phyloP scores from a whole-genome alignment of 805 yeast species.

The Spathaspora arborariae region DNA sequence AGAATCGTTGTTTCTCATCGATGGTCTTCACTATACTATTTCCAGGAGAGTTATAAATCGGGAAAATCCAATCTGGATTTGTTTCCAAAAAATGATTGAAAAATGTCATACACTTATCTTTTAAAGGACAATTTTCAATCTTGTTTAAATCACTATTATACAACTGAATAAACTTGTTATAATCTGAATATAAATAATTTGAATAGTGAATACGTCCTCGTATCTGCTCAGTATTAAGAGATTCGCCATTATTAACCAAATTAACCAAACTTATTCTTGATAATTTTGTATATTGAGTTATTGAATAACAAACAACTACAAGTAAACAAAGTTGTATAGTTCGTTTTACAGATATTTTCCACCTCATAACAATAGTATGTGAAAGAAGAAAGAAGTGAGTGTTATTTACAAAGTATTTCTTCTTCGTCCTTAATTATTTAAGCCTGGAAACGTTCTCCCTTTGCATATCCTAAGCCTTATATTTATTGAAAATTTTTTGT shows the following conservation, averaged over 20 bases:
- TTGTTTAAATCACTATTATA: slow-evolving; percentile 5
- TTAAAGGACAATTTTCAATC: slow-evolving; percentile 11
- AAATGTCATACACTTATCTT: slow-evolving; percentile 22
- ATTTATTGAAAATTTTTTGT: too few relatives aligned
- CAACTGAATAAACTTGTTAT: slow-evolving; percentile 14
- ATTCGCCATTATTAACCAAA: background rate
- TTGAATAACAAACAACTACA: background rate
- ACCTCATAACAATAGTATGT: background rate
- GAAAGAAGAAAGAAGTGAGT: background rate
- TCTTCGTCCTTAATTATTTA: too few relatives aligned
- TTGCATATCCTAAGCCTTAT: too few relatives aligned
- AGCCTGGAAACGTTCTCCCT: too few relatives aligned
- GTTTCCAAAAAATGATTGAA: slow-evolving; percentile 16
- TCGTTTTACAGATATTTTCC: background rate
- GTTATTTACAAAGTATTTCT: background rate
- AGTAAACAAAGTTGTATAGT: background rate
- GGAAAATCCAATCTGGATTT: slow-evolving; percentile 23
- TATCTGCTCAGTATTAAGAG: slow-evolving; percentile 11
- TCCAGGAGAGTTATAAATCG: slow-evolving; percentile 4
- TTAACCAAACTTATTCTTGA: background rate
- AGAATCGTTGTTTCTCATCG: slow-evolving; percentile 16
- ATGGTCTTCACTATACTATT: slow-evolving; percentile 18
- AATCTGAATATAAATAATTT: slow-evolving; percentile 19
- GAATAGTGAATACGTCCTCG: slow-evolving; percentile 19
- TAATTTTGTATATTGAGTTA: background rate